Conservation (phyloP, 768 basidiomycete genomes). For the Rickenella mellea region DNA sequence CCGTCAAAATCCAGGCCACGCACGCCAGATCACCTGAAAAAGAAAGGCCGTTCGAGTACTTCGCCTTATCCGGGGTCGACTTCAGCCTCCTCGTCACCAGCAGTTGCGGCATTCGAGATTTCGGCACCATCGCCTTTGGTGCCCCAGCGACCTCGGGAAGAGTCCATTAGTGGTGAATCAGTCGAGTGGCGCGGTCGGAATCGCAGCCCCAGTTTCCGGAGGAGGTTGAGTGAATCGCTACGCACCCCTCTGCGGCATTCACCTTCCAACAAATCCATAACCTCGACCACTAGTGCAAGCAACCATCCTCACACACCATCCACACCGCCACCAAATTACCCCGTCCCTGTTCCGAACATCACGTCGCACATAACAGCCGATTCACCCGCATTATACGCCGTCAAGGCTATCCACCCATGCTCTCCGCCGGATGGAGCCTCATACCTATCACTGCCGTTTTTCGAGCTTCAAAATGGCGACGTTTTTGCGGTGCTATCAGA, state of each 20-base stretch:
- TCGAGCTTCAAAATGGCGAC: conserved; percentile 53
- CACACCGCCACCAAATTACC: conserved; percentile 7
- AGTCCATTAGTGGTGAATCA: too few relatives aligned
- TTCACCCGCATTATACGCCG: conserved; percentile 39
- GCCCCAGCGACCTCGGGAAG: too few relatives aligned
- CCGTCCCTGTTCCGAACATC: conserved; percentile 13
- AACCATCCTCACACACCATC: conserved; percentile 1
- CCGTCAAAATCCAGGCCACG: too few relatives aligned
- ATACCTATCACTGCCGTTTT: conserved; percentile 73
- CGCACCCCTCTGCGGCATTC: neutral
- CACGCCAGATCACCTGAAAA: neutral
- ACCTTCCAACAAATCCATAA: neutral
- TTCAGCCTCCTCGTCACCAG: conserved; percentile 1
- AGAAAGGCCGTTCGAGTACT: neutral
- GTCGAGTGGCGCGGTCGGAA: conserved; percentile 18
- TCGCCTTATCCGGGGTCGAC: neutral
- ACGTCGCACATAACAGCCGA: conserved; percentile 10
- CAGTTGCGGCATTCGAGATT: too few relatives aligned
- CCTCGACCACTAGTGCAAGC: conserved; percentile 12
- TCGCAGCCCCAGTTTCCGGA: neutral
- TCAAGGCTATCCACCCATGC: conserved; percentile 61
- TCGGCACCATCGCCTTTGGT: too few relatives aligned
- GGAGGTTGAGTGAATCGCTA: neutral
- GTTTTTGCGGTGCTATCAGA: conserved; percentile 63
- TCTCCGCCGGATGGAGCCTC: conserved; percentile 51